Percentiles rank a stretch among this genome's conserved stretches.
Conservation (phyloP, 2,329 filamentous ascomycete genomes). For the Sclerotinia trifoliorum region DNA sequence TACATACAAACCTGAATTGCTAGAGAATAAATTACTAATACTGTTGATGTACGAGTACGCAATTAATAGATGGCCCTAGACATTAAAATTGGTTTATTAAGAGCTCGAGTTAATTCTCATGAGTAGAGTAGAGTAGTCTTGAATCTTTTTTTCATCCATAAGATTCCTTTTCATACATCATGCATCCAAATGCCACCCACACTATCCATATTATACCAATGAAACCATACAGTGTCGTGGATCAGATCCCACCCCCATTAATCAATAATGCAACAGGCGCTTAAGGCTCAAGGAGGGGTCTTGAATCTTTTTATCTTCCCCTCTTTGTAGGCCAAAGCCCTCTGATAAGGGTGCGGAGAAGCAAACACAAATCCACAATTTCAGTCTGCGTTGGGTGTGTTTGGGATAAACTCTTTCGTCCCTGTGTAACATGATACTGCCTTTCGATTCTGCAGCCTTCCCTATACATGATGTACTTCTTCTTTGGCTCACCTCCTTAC, state of each 20-base stretch:
- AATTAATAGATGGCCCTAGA: not conserved
- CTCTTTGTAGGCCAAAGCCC: slow-evolving; percentile 11
- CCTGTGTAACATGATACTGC: slow-evolving; percentile 18
- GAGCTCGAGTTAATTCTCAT: not conserved
- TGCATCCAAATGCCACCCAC: not conserved
- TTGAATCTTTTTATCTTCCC: slow-evolving; percentile 6
- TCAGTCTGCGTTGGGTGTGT: not conserved
- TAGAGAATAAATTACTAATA: not conserved
- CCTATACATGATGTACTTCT: not conserved
- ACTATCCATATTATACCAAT: not conserved
- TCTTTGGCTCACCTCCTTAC: not conserved
- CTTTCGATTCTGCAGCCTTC: slow-evolving; percentile 12
- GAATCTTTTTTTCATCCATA: not conserved
- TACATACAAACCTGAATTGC: not conserved
- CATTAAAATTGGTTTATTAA: not conserved
- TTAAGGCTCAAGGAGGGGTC: slow-evolving; percentile 9
- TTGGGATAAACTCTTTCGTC: not conserved
- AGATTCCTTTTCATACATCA: not conserved
- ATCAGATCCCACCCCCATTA: not conserved
- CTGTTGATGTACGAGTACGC: too few relatives aligned
- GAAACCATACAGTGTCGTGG: not conserved
- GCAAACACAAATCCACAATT: slow-evolving; percentile 6
- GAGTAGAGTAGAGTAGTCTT: not conserved
- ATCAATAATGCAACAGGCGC: not conserved
- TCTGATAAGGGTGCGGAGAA: slow-evolving; percentile 14